A percentile compares a stretch with the other conserved stretches of the same genome.
These are phyloP conservation scores for Alternaria viburni DNA, from an alignment of 2,329 filamentous ascomycete species.

Conservation along the genomic window DNA sequence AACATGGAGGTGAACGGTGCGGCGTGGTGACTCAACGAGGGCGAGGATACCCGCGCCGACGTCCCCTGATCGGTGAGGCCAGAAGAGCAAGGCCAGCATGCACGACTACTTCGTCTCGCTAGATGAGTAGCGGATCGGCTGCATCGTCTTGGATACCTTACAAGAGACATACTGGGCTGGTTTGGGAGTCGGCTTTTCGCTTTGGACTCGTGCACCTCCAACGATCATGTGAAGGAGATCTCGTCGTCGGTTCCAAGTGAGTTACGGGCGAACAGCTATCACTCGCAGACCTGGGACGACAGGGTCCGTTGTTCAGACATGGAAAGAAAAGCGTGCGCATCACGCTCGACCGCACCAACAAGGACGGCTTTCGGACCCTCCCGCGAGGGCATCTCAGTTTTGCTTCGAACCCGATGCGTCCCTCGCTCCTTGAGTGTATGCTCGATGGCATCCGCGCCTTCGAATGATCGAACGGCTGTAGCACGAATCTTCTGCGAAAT, in stretches of 20 bases:
- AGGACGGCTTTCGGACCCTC: background rate
- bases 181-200: background rate
- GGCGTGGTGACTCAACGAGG: too few relatives aligned
- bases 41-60: too few relatives aligned
- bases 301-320: background rate
- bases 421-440: background rate
- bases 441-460: background rate
- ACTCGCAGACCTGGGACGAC: background rate
- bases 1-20: background rate
- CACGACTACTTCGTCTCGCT: background rate
- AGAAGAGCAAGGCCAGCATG: background rate
- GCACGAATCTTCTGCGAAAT: background rate
- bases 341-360: background rate
- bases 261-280: background rate
- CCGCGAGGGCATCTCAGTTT: background rate
- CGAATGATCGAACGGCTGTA: background rate
- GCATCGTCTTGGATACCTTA: background rate
- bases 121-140: background rate
- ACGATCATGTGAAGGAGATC: background rate
- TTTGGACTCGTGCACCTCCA: background rate
- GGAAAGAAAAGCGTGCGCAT: background rate
- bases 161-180: background rate
- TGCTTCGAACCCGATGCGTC: background rate
- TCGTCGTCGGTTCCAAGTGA: background rate
- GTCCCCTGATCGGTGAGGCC: background rate